Percentiles rank a stretch among this genome's conserved stretches.
These are phyloP conservation scores for Karstenula rhodostoma DNA, from an alignment of 2,329 filamentous ascomycete species.

Conservation along the genomic window DNA sequence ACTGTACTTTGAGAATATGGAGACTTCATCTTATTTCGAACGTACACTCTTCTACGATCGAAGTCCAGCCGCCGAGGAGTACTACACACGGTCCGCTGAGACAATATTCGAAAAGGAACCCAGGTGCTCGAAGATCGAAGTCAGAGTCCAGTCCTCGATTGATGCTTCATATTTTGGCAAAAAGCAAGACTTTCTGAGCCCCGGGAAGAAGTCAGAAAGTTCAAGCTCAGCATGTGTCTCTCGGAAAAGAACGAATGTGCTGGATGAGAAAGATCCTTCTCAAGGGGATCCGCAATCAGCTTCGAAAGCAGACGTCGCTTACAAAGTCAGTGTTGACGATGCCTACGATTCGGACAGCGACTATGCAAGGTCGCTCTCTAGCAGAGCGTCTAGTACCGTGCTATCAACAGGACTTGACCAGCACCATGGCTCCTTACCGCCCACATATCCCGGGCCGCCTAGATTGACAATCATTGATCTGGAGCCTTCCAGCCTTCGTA, in stretches of 20 bases:
- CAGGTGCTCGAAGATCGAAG: slow-evolving; percentile 18
- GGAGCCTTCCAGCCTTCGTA: slow-evolving; percentile 6
- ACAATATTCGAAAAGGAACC: slow-evolving; percentile 25
- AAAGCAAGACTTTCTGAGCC: background rate
- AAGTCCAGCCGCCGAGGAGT: slow-evolving; percentile 24
- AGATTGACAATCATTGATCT: slow-evolving; percentile 18
- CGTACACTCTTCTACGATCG: slow-evolving; percentile 27
- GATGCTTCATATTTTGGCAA: slow-evolving; percentile 10
- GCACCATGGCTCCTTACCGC: slow-evolving; percentile 19
- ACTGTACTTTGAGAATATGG: slow-evolving; percentile 16
- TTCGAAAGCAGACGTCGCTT: background rate
- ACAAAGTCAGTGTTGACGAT: background rate
- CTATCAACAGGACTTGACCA: slow-evolving; percentile 21
- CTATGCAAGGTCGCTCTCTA: slow-evolving; percentile 19
- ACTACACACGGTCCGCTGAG: slow-evolving; percentile 22
- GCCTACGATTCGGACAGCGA: slow-evolving; percentile 18
- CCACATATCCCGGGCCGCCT: slow-evolving; percentile 23
- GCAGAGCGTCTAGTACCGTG: slow-evolving; percentile 26
- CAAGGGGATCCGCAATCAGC: background rate
- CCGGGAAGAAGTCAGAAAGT: background rate
- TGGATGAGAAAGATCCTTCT: background rate
- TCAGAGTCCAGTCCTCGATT: slow-evolving; percentile 19
- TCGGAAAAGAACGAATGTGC: background rate
- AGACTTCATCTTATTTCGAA: slow-evolving; percentile 26
- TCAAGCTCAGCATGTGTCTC: background rate